These are phyloP conservation scores for Ogataea nonfermentans DNA, from an alignment of 805 yeast species.

Conservation along the genomic window DNA sequence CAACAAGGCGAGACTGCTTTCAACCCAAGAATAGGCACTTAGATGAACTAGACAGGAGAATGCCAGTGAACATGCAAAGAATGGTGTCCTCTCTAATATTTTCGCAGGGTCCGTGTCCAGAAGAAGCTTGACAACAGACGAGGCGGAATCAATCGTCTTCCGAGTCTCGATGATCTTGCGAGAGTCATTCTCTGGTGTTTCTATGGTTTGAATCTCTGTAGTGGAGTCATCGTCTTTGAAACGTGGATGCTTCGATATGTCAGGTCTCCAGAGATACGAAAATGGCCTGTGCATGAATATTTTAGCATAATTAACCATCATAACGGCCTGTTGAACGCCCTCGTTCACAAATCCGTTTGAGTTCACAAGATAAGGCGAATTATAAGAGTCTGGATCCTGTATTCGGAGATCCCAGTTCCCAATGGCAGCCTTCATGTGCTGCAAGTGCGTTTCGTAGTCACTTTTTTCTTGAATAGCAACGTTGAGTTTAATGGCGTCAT, in stretches of 20 bases:
- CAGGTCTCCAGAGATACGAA: slow-evolving; percentile 51
- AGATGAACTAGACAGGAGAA: slow-evolving; percentile 51
- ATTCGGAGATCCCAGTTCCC: slow-evolving; percentile 51
- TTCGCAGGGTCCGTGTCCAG: slow-evolving; percentile 47
- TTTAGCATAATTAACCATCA: slow-evolving; percentile 49
- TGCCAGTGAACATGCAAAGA: slow-evolving; percentile 53
- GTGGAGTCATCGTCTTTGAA: slow-evolving; percentile 34
- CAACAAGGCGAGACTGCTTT: slow-evolving; percentile 33
- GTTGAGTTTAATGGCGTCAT: slow-evolving; percentile 48
- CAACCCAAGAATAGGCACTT: slow-evolving; percentile 53
- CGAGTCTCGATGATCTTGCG: slow-evolving; percentile 50
- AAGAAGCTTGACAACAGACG: slow-evolving; percentile 43
- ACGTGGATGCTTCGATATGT: slow-evolving; percentile 41
- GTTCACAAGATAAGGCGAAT: slow-evolving; percentile 43
- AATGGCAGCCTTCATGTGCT: slow-evolving; percentile 44
- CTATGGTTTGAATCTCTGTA: slow-evolving; percentile 31
- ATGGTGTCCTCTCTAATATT: slow-evolving; percentile 46
- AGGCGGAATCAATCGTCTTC: slow-evolving; percentile 54
- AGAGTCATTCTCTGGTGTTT: slow-evolving; percentile 38
- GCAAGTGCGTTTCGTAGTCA: slow-evolving; percentile 37
- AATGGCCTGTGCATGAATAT: slow-evolving; percentile 56
- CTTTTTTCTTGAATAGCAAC: slow-evolving; percentile 41
- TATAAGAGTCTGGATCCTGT: slow-evolving; percentile 41
- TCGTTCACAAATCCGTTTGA: slow-evolving; percentile 47
- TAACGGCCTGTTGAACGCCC: slow-evolving; percentile 51